A percentile compares a stretch with the other conserved stretches of the same genome.
Evolutionary conservation across 495 filamentous ascomycete genomes (phyloP).

Genomic region (Penicillium ochrochloron): DNA sequence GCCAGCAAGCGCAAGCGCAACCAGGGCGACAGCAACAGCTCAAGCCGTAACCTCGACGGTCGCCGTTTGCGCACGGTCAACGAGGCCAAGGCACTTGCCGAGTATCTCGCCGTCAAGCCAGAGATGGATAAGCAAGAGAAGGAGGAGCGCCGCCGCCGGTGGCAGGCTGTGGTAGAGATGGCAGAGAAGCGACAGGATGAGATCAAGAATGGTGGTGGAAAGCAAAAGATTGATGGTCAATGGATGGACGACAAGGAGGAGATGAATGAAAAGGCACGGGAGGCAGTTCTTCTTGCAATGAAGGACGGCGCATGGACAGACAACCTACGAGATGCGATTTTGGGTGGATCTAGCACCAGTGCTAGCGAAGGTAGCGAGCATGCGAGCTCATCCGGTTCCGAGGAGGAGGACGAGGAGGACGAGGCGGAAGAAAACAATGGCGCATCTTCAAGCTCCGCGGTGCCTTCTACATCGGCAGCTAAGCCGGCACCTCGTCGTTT

Average conservation of each 20-base stretch:
- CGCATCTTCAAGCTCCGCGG: constrained; percentile 26
- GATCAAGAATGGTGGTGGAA: constrained; percentile 66
- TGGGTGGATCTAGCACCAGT: constrained; percentile 52
- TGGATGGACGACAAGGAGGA: constrained; percentile 95
- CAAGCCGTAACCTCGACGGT: constrained; percentile 91
- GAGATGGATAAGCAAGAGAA: constrained; percentile 95
- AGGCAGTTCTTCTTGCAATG: constrained; percentile 80
- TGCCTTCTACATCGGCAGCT: constrained; percentile 29
- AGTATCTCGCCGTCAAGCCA: constrained; percentile 93
- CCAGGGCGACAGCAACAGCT: constrained; percentile 81
- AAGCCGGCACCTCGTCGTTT: constrained; percentile 56
- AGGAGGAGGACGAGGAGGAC: constrained; percentile 41
- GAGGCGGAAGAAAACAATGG: constrained; percentile 51
- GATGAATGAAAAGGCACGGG: constrained; percentile 76
- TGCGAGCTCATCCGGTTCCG: constrained; percentile 45
- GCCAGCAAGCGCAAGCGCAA: constrained; percentile 87
- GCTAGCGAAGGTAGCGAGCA: constrained; percentile 55
- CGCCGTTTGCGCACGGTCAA: constrained; percentile 87
- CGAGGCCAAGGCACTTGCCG: constrained; percentile 91
- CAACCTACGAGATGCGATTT: constrained; percentile 47
- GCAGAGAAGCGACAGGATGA: constrained; percentile 83
- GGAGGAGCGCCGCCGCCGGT: constrained; percentile 76
- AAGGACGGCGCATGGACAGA: constrained; percentile 62
- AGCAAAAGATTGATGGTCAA: constrained; percentile 78
- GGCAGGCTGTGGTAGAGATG: constrained; percentile 82